These are phyloP conservation scores for Funneliformis geosporum DNA, from an alignment of 192 early-diverging fungal species.

Conservation along the genomic window DNA sequence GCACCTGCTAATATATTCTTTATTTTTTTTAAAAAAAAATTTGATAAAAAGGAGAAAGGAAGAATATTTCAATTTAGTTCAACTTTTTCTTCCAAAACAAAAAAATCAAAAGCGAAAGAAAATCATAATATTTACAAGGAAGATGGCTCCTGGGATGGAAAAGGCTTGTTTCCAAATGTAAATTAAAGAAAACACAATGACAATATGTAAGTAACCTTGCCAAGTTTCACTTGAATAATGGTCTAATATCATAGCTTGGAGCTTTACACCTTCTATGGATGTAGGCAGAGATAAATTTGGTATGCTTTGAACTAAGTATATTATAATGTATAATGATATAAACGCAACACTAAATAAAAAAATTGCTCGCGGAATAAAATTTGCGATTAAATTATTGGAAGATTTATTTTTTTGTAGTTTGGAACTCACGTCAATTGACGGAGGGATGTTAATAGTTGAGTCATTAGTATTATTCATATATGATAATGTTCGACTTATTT, in stretches of 20 bases:
- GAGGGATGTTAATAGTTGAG: neutral
- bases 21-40: neutral
- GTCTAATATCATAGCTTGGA: constrained; percentile 46
- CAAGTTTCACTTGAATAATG: constrained; percentile 43
- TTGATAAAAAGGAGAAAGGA: too few species aligned
- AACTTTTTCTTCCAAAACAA: too few species aligned
- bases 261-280: constrained; percentile 51
- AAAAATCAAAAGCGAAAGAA: neutral
- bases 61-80: too few species aligned
- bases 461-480: neutral
- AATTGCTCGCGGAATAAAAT: constrained; percentile 39
- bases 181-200: constrained; percentile 47
- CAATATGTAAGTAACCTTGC: constrained; percentile 44
- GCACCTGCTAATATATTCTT: constrained; percentile 48
- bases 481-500: neutral
- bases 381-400: constrained; percentile 1
- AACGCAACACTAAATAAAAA: constrained; percentile 37
- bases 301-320: constrained; percentile 35
- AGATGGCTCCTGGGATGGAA: constrained; percentile 56
- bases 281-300: constrained; percentile 50
- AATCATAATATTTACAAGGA: constrained; percentile 39
- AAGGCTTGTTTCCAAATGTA: constrained; percentile 62
- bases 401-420: neutral
- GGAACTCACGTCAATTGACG: neutral
- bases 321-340: constrained; percentile 36